A percentile compares a stretch with the other conserved stretches of the same genome.
These are phyloP conservation scores for Debaryomycetaceae sp. DNA, from an alignment of 1,139 yeast genomes.

Conservation along the genomic window DNA sequence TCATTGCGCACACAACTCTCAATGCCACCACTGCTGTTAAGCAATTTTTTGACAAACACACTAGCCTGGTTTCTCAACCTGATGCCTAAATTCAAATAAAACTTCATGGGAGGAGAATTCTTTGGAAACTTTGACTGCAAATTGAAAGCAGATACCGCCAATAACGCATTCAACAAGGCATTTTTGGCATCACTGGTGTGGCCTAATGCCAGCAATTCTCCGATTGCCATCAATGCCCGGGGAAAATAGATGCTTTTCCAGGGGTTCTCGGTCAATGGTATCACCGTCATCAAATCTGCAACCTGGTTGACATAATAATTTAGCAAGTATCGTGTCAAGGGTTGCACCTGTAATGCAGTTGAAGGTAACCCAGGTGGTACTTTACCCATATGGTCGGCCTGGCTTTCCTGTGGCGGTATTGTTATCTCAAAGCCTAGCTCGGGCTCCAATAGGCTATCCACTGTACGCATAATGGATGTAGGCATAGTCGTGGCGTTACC, in stretches of 20 bases:
- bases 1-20: slow-evolving; percentile 57
- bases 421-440: slow-evolving; percentile 36
- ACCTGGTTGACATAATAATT: slow-evolving; percentile 76
- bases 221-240: slow-evolving; percentile 73
- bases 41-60: slow-evolving; percentile 51
- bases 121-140: slow-evolving; percentile 66
- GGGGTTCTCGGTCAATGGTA: slow-evolving; percentile 76
- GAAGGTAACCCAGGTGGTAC: slow-evolving; percentile 38
- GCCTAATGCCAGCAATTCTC: slow-evolving; percentile 75
- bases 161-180: slow-evolving; percentile 70
- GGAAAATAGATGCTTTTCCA: slow-evolving; percentile 87
- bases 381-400: no score
- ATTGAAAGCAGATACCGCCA: slow-evolving; percentile 82
- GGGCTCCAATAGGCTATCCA: slow-evolving; percentile 43
- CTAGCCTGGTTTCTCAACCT: slow-evolving; percentile 73
- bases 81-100: slow-evolving; percentile 67
- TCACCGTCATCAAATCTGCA: slow-evolving; percentile 85
- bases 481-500: slow-evolving; percentile 37
- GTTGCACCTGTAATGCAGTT: slow-evolving; percentile 60
- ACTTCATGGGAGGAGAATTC: slow-evolving; percentile 60
- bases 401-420: slow-evolving; percentile 14
- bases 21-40: slow-evolving; percentile 29
- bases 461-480: slow-evolving; percentile 43
- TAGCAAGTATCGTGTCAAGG: slow-evolving; percentile 63
- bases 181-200: slow-evolving; percentile 72